Evolutionary conservation across 176 grass and related monocot genomes (phyloP), one percentile per base, ranked within the genome.

Genomic region (Paspalum notatum): DNA sequence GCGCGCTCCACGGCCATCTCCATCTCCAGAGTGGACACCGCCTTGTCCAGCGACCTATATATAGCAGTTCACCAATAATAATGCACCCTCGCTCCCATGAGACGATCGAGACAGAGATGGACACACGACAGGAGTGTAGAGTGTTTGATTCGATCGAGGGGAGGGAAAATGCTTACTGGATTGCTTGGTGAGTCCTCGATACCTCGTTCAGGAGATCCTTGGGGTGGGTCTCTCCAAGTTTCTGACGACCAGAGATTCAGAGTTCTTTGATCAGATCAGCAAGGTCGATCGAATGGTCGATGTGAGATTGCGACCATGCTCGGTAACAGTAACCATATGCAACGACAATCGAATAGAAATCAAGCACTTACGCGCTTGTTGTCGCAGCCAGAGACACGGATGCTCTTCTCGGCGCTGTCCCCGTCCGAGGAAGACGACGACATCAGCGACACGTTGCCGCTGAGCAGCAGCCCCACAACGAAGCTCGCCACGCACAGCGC

Each of bases 11-110:
- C 80, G 20, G 94, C 84, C 6, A 97, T 76, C 76, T 94, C 87
- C 72, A 90, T 75, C 89, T 97, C 89, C 74, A 94, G 66, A 38
- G 89, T 88, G 53, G 94, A 91, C 75, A 97, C 82, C 39, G 87
- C 83, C 62, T 92, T 97, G 81, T 94, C 87, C 87, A 97, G 74
- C 4, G 91, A 88, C 83, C 91, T 92, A 56, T 0, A 5, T 92
- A 56, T 0, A 5, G 8, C 9, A 17, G 43, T 6, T 13, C 22
- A 65, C 0, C 41, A 38, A n/a, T n/a, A n/a, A n/a, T n/a, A n/a
- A 9, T 16, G 48, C 32, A 53, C 43, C 8, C 20, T 5, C 32
- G 17, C 6, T 67, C 22, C 45, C 45, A 66, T 63, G 38, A 56
- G 52, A 10, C 4, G 20, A n/a, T n/a, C n/a, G n/a, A 53, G 1